These are phyloP conservation scores for Casuarina equisetifolia DNA, from an alignment of 306 rosid genomes.

Conservation along the genomic window DNA sequence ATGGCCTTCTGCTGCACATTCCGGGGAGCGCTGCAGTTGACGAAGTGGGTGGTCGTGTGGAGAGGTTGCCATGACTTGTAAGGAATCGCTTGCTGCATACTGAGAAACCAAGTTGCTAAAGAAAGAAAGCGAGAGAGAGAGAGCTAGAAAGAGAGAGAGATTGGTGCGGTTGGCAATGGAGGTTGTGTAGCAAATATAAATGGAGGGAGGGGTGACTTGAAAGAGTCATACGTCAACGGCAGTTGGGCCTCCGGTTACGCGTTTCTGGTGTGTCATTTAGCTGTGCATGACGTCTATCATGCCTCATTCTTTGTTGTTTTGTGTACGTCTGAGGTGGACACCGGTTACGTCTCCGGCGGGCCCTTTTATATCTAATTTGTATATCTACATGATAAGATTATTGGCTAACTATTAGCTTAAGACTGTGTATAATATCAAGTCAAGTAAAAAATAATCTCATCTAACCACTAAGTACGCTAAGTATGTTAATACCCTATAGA, in stretches of 20 bases:
- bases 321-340: slow-evolving; percentile 17
- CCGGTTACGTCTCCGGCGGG: not conserved
- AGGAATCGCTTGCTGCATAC: slow-evolving; percentile 78
- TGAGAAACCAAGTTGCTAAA: not conserved
- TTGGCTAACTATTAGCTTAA: too few relatives aligned
- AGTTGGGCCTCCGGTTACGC: slow-evolving; percentile 33
- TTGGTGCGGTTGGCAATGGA: not conserved
- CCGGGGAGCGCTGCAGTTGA: too few relatives aligned
- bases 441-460: too few relatives aligned
- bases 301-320: slow-evolving; percentile 21
- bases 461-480: too few relatives aligned
- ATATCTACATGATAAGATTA: too few relatives aligned
- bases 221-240: slow-evolving; percentile 48
- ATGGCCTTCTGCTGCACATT: too few relatives aligned
- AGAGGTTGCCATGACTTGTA: slow-evolving; percentile 51
- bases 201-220: slow-evolving; percentile 32
- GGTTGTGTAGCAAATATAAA: slow-evolving; percentile 20
- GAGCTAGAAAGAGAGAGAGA: slow-evolving; percentile 1
- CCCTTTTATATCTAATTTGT: not conserved
- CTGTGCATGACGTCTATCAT: slow-evolving; percentile 35
- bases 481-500: too few relatives aligned
- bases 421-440: too few relatives aligned
- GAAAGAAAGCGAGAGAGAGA: not conserved
- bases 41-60: slow-evolving; percentile 20
- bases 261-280: slow-evolving; percentile 29